Evolutionary conservation across 2,329 filamentous ascomycete species (phyloP).

Genomic region (Hawksworthiomyces lignivorus): DNA sequence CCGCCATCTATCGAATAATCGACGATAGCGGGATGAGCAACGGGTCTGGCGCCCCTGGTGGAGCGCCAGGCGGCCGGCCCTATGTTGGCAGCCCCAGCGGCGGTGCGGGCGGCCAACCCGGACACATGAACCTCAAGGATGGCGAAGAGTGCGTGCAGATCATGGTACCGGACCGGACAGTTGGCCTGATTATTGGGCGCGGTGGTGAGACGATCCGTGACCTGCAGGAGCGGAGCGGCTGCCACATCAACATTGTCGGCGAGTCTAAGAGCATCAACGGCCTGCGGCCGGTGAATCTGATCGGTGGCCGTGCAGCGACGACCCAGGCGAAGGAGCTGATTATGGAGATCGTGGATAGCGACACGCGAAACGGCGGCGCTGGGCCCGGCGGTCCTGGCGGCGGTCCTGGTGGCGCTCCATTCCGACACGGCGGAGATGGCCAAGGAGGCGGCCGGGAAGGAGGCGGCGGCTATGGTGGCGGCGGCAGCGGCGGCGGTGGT

Average conservation of each 20-base stretch:
- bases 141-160: slow-evolving; percentile 85
- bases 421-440: slow-evolving; percentile 27
- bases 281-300: slow-evolving; percentile 81
- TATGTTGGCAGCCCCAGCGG: slow-evolving; percentile 26
- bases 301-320: slow-evolving; percentile 68
- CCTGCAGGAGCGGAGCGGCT: slow-evolving; percentile 84
- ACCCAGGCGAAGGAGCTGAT: slow-evolving; percentile 78
- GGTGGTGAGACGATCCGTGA: slow-evolving; percentile 90
- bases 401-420: slow-evolving; percentile 6
- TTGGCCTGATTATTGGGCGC: slow-evolving; percentile 88
- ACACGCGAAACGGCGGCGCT: slow-evolving; percentile 50
- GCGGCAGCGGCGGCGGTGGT: slow-evolving; percentile 30
- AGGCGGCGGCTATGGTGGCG: slow-evolving; percentile 26
- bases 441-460: slow-evolving; percentile 19
- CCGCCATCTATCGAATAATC: slow-evolving; percentile 80
- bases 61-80: slow-evolving; percentile 9
- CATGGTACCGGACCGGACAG: slow-evolving; percentile 89
- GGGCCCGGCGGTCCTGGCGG: slow-evolving; percentile 15
- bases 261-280: slow-evolving; percentile 91
- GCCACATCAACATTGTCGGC: slow-evolving; percentile 90
- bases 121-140: slow-evolving; percentile 52
- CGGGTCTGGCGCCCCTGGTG: slow-evolving; percentile 35
- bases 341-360: slow-evolving; percentile 89
- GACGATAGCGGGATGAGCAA: slow-evolving; percentile 67
- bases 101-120: slow-evolving; percentile 21